Evolutionary conservation across 2,329 filamentous ascomycete genomes (phyloP), one percentile per base, ranked within the genome.

Genomic region (Alternaria longipes): DNA sequence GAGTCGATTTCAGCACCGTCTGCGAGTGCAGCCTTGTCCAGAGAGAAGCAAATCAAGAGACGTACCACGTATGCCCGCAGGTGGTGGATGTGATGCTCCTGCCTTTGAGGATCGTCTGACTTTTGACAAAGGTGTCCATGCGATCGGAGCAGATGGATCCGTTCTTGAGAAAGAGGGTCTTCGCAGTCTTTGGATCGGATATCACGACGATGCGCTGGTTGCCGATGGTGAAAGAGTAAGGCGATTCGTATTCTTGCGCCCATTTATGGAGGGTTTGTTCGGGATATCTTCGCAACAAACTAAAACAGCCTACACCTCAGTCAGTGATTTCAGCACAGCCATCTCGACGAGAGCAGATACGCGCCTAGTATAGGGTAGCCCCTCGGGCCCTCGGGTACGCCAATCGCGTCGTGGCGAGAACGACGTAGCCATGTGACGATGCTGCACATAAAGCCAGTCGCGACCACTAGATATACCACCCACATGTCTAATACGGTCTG

Each of bases 161-260:
- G 8, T 42, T 53, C 2, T 9, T 20, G 7, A 30, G 22, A 18
- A 53, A 53, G 36, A 53, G 36, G 18, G 16, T 5, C 32, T 53
- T 53, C 24, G 50, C 50, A 42, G 16, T 42, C 1, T 20, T 9
- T 5, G 16, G 50, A 53, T 53, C 36, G 8, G 50, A 53, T 8
- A 42, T 16, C 16, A 53, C 50, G 50, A 53, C 50, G 36, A 53
- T 42, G 36, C 36, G 50, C 38, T 53, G 26, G n/a, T 53, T 53
- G 24, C 50, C 36, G n/a, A 53, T 38, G 16, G 36, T 53, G n/a
- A 53, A 53, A 16, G 50, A 53, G 36, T 53, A 42, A 30, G 28
- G 50, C 22, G 50, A 20, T 24, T 34, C 24, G 24, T 53, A 53
- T 20, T 30, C 14, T 14, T 32, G 38, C 6, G 50, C 50, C 50